phyloP scores from a whole-genome alignment of 176 grass and related monocot species.

The Rhynchospora pubera region DNA sequence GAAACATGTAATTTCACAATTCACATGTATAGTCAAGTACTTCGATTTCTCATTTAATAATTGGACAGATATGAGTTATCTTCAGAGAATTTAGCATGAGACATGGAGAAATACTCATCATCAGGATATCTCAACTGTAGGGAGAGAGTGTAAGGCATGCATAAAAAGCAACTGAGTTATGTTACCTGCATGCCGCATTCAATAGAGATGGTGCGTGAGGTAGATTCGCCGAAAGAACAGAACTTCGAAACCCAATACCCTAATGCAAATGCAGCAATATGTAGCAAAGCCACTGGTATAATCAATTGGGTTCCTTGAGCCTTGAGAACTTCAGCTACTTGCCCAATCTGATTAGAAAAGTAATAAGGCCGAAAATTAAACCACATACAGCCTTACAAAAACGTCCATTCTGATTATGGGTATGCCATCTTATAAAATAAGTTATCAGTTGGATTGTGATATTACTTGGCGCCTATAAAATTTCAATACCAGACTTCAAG shows the following conservation, averaged over 20 bases:
- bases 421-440: neutral
- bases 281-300: conserved; percentile 69
- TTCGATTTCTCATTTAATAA: neutral
- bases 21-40: conserved; percentile 2
- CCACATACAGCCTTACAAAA: neutral
- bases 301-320: conserved; percentile 79
- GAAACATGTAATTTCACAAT: neutral
- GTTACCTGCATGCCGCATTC: conserved; percentile 98
- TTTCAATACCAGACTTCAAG: neutral
- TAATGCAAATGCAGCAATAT: conserved; percentile 74
- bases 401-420: neutral
- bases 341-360: conserved; percentile 58
- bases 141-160: neutral
- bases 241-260: conserved; percentile 74
- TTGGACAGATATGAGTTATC: neutral
- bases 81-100: neutral
- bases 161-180: neutral
- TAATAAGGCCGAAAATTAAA: neutral
- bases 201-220: conserved; percentile 90
- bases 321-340: conserved; percentile 84
- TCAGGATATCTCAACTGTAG: neutral
- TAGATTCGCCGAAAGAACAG: conserved; percentile 78
- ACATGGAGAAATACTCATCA: too few relatives aligned
- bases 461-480: neutral
- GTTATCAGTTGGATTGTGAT: neutral